Evolutionary conservation across 345 rosid genomes (phyloP).

Genomic region (Cardiospermum halicacabum): DNA sequence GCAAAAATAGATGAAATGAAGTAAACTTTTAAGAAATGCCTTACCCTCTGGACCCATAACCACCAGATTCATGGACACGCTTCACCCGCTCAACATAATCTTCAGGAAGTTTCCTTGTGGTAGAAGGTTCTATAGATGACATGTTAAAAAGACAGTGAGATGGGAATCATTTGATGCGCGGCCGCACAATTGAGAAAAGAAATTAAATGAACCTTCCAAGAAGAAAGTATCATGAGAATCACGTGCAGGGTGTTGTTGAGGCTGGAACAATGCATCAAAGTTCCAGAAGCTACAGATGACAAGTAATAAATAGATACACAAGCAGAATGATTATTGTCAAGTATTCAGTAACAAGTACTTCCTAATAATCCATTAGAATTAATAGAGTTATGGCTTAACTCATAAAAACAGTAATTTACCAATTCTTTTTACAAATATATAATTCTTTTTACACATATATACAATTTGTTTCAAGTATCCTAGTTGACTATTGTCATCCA

Average conservation of each 20-base stretch:
- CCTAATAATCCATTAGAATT: neutral
- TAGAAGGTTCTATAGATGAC: conserved; percentile 62
- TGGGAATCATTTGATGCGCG: conserved; percentile 1
- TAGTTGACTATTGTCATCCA: too few relatives aligned
- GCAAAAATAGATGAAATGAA: neutral
- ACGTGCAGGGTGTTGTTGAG: conserved; percentile 99
- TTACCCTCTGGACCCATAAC: conserved; percentile 94
- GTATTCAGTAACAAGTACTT: neutral
- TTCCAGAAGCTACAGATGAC: conserved; percentile 83
- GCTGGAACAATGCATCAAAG: conserved; percentile 94
- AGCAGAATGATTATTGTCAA: neutral
- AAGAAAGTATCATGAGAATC: conserved; percentile 98
- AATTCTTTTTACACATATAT: neutral
- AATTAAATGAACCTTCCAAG: conserved; percentile 47
- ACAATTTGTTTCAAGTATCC: neutral
- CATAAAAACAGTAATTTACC: too few relatives aligned
- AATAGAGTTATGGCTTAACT: neutral
- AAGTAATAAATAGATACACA: neutral
- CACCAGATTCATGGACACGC: conserved; percentile 77
- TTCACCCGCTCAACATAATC: conserved; percentile 84
- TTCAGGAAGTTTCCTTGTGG: conserved; percentile 72
- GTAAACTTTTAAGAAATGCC: conserved; percentile 1
- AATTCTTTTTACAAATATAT: too few relatives aligned
- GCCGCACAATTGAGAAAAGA: conserved; percentile 11
- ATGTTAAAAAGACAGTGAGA: conserved; percentile 16